Percentiles rank a stretch among this genome's conserved stretches.
Conservation (phyloP, 208 protist species). For the Zelonia costaricensis region DNA sequence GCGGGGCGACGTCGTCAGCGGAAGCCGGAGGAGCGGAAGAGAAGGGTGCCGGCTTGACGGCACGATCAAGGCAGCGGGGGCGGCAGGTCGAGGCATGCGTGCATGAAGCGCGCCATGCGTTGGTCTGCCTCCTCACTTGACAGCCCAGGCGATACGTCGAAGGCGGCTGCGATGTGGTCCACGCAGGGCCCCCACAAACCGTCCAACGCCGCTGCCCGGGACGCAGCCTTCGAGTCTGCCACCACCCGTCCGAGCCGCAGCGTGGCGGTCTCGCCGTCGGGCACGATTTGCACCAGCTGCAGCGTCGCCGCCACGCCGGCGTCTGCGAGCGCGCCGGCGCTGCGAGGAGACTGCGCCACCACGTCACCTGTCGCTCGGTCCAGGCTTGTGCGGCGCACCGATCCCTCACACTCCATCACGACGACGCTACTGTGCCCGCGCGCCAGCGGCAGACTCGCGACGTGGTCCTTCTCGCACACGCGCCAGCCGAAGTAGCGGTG, state of each 20-base stretch:
- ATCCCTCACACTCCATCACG: conserved; percentile 1
- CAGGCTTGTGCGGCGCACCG: background rate
- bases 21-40: too few relatives aligned
- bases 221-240: conserved; percentile 4
- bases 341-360: background rate
- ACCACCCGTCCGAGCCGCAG: conserved; percentile 18
- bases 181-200: conserved; percentile 22
- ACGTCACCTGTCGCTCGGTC: too few relatives aligned
- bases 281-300: conserved; percentile 13
- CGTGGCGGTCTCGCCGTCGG: background rate
- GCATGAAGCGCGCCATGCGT: conserved; percentile 14
- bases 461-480: conserved; percentile 21
- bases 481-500: conserved; percentile 45
- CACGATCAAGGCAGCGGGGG: too few relatives aligned
- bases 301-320: conserved; percentile 5
- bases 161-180: conserved; percentile 2
- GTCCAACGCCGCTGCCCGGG: background rate
- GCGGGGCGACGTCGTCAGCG: too few relatives aligned
- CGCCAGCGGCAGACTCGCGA: conserved; percentile 3
- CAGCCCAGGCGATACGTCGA: conserved; percentile 19
- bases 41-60: too few relatives aligned
- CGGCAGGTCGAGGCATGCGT: background rate
- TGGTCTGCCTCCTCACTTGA: conserved; percentile 13
- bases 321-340: too few relatives aligned
- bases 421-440: conserved; percentile 3